phyloP scores from a whole-genome alignment of 345 rosid genomes.

The Linum trigynum region DNA sequence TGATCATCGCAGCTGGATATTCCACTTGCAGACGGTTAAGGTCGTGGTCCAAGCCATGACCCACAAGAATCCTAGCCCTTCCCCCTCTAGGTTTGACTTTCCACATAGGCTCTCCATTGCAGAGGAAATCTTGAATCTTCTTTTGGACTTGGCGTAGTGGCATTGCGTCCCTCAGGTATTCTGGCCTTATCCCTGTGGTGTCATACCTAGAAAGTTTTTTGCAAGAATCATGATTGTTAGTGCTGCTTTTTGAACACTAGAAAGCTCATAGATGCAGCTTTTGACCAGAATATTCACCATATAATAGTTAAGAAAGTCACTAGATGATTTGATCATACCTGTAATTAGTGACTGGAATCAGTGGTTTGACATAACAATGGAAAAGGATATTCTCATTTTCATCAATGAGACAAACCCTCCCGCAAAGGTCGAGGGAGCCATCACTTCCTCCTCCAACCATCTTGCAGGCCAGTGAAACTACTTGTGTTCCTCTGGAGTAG shows the following conservation, averaged over 20 bases:
- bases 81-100: constrained; percentile 67
- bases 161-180: constrained; percentile 62
- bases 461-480: constrained; percentile 77
- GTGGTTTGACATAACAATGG: constrained; percentile 71
- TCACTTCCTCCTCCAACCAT: constrained; percentile 95
- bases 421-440: constrained; percentile 72
- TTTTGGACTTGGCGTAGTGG: constrained; percentile 57
- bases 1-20: constrained; percentile 67
- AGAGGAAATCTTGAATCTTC: constrained; percentile 77
- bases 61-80: constrained; percentile 82
- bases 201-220: constrained; percentile 42
- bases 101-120: constrained; percentile 91
- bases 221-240: neutral
- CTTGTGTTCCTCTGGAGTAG: constrained; percentile 35
- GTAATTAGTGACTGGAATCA: constrained; percentile 59
- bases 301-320: neutral
- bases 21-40: constrained; percentile 67
- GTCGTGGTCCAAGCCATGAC: constrained; percentile 80
- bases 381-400: constrained; percentile 64
- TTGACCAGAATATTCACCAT: too few relatives aligned
- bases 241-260: too few relatives aligned
- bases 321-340: constrained; percentile 30
- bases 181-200: constrained; percentile 70
- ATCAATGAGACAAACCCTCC: constrained; percentile 69
- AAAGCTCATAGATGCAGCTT: too few relatives aligned